These are phyloP conservation scores for Flaveria ramosissima DNA, from an alignment of 129 eudicot species.

Conservation along the genomic window DNA sequence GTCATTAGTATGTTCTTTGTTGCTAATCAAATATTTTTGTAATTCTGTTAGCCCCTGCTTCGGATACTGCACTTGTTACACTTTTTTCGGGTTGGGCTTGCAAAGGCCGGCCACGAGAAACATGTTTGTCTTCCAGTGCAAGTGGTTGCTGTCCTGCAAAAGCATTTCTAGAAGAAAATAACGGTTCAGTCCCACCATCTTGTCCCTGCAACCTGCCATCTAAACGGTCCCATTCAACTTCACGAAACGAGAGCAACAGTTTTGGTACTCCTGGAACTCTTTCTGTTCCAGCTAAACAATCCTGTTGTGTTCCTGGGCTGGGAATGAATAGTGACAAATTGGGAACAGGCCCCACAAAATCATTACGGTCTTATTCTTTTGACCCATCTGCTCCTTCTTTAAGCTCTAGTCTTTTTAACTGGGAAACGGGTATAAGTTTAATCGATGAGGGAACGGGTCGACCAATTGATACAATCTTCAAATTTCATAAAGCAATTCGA, in stretches of 20 bases:
- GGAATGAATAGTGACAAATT: slow-evolving; percentile 69
- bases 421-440: slow-evolving; percentile 82
- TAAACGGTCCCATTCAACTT: slow-evolving; percentile 42
- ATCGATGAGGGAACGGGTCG: slow-evolving; percentile 57
- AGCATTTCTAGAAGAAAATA: slow-evolving; percentile 38
- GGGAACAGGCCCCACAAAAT: slow-evolving; percentile 67
- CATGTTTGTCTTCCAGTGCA: slow-evolving; percentile 64
- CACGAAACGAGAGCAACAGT: slow-evolving; percentile 39
- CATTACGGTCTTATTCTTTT: slow-evolving; percentile 79
- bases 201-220: slow-evolving; percentile 51
- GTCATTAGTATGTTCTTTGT: slow-evolving; percentile 2
- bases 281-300: slow-evolving; percentile 53
- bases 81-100: slow-evolving; percentile 99
- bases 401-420: slow-evolving; percentile 81
- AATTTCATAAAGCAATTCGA: slow-evolving; percentile 96
- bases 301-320: slow-evolving; percentile 94
- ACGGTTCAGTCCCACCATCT: slow-evolving; percentile 27
- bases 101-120: slow-evolving; percentile 74
- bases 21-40: slow-evolving; percentile 37
- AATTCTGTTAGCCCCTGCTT: slow-evolving; percentile 78
- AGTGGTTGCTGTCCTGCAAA: slow-evolving; percentile 74
- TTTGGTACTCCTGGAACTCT: slow-evolving; percentile 20
- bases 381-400: slow-evolving; percentile 84
- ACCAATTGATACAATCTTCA: slow-evolving; percentile 90
- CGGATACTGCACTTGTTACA: slow-evolving; percentile 85